Evolutionary conservation across 495 filamentous ascomycete species (phyloP), one percentile per base, ranked within the genome.

Genomic region (Penicillium paxilli): DNA sequence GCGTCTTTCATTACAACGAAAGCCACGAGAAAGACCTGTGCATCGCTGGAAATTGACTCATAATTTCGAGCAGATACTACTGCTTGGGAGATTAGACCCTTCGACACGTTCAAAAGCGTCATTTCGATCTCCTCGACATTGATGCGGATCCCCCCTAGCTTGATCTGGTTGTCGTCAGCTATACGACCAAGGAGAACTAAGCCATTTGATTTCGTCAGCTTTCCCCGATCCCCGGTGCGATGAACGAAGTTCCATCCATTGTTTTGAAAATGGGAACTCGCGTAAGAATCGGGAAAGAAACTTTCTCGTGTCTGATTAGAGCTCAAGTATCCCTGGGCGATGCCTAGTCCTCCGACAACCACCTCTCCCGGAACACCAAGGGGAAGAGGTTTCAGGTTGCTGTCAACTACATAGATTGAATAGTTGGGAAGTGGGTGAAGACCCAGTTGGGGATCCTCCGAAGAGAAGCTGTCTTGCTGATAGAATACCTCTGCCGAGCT

Each of bases 111-210:
- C 12, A 68, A 52, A 38, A 66, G 59, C 3, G 52, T 40, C 0
- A 32, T 19, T 54, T 81, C 79, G 5, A 84, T 65, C 11, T 85
- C 82, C 12, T 66, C 46, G 0, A 85, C 51, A 5, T 85, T 80
- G 9, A 83, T 73, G 0, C 81, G 78, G 6, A 81, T 47, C 0
- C 82, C 82, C 0, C 74, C 62, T 3, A 85, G 33, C 51, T 85
- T 84, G 33, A 83, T 55, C 55, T 81, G 76, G 5, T 69, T 76
- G 50, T 78, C 76, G 28, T 72, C 74, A 2, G 63, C 63, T 17
- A 76, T 71, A 12, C 76, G 66, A 0, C 74, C 71, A 5, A 69
- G n/a, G 6, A 68, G 52, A 10, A 68, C 42, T 9, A 80, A 45
- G 1, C 58, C 46, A n/a, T 76, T 73, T 55, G 74, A 63, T 2